Evolutionary conservation across 2,329 filamentous ascomycete species (phyloP).

Genomic region (Colletotrichum theobromicola): DNA sequence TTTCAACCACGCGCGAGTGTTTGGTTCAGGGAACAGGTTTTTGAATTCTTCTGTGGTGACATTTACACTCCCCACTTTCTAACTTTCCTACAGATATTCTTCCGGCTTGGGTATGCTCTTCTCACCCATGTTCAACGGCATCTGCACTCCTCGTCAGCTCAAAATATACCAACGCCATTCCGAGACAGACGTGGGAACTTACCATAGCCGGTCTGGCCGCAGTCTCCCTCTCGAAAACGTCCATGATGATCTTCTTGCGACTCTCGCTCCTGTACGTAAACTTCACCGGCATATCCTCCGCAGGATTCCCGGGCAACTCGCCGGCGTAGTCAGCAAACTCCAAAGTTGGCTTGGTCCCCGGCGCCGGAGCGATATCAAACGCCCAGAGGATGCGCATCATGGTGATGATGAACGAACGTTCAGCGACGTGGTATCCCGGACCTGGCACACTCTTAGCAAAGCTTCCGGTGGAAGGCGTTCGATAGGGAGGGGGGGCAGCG

Average conservation of each 20-base stretch:
- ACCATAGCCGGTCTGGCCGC: not conserved
- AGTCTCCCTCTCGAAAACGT: not conserved
- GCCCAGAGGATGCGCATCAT: not conserved
- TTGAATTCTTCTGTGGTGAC: not conserved
- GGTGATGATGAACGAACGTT: not conserved
- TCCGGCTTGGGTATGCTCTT: not conserved
- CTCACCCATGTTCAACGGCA: not conserved
- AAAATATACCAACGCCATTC: not conserved
- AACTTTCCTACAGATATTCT: not conserved
- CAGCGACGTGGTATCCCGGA: not conserved
- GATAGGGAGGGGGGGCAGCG: not conserved
- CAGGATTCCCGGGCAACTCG: not conserved
- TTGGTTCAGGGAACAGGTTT: not conserved
- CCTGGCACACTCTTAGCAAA: not conserved
- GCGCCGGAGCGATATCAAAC: not conserved
- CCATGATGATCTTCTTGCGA: not conserved
- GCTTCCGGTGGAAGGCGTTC: fast-evolving
- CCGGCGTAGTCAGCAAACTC: not conserved
- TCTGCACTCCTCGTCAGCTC: not conserved
- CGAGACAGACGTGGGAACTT: not conserved
- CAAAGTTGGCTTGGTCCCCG: not conserved
- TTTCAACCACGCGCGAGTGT: not conserved
- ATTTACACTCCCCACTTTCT: fast-evolving
- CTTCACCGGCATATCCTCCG: not conserved
- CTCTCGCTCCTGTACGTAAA: not conserved